Conservation (phyloP, 140 eudicot species). For the Erigeron philadelphicus region DNA sequence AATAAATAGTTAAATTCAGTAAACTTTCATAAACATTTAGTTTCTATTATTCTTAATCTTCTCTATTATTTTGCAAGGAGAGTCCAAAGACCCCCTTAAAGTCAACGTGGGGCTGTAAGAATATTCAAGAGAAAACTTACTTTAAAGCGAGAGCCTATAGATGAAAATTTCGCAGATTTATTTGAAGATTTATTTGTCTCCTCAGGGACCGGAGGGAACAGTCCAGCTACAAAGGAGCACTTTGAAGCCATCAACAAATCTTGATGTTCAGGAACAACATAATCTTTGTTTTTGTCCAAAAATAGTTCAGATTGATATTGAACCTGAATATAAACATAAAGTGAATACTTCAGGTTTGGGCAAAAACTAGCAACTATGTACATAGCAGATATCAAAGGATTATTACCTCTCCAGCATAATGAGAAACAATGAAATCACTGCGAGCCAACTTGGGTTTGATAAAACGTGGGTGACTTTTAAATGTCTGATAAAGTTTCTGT, state of each 20-base stretch:
- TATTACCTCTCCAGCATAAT: constrained; percentile 94
- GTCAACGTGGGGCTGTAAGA: background rate
- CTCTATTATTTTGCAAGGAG: too few species aligned
- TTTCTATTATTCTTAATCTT: too few species aligned
- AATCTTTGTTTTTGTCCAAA: constrained; percentile 93
- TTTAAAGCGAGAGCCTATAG: constrained; percentile 97
- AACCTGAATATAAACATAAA: constrained; percentile 49
- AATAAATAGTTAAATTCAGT: too few species aligned
- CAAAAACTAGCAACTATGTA: constrained; percentile 16
- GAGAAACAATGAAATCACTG: constrained; percentile 82
- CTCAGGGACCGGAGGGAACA: constrained; percentile 79
- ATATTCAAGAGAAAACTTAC: constrained; percentile 24
- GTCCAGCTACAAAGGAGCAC: constrained; percentile 82
- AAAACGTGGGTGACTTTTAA: constrained; percentile 68
- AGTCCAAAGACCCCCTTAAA: too few species aligned
- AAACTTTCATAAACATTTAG: too few species aligned
- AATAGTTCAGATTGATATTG: constrained; percentile 82
- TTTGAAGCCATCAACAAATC: constrained; percentile 84
- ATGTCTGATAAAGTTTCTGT: constrained; percentile 90
- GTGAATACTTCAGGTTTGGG: constrained; percentile 22
- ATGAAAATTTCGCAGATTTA: constrained; percentile 91
- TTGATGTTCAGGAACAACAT: constrained; percentile 99
- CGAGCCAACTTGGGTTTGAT: constrained; percentile 91
- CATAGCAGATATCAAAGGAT: constrained; percentile 1
- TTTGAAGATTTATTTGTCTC: constrained; percentile 70